Conservation (phyloP, 2,329 filamentous ascomycete genomes). For the Phyllosticta citrichinensis region DNA sequence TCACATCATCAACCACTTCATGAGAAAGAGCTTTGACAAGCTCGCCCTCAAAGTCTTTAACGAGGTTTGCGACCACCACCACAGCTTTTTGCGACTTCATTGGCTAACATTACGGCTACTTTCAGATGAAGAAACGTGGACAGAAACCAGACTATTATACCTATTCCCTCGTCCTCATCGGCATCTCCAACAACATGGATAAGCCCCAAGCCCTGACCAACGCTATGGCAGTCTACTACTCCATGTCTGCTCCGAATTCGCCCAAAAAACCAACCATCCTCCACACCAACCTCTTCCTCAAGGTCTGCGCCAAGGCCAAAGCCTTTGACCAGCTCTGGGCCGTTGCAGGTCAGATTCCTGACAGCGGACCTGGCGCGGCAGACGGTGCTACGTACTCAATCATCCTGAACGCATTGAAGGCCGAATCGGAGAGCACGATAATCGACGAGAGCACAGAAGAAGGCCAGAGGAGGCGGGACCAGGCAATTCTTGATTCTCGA, state of each 20-base stretch:
- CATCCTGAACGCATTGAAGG: slow-evolving; percentile 66
- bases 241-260: slow-evolving; percentile 54
- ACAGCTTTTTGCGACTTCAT: neutral
- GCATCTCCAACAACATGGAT: slow-evolving; percentile 54
- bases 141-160: slow-evolving; percentile 73
- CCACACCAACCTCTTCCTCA: slow-evolving; percentile 81
- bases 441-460: slow-evolving; percentile 13
- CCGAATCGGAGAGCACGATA: slow-evolving; percentile 19
- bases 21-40: slow-evolving; percentile 51
- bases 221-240: slow-evolving; percentile 67
- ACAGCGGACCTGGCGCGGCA: slow-evolving; percentile 51
- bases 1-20: slow-evolving; percentile 61
- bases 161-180: slow-evolving; percentile 73
- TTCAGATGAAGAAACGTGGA: slow-evolving; percentile 85
- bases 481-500: slow-evolving; percentile 55
- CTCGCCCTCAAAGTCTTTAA: slow-evolving; percentile 76
- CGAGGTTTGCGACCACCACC: slow-evolving; percentile 48
- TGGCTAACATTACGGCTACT: slow-evolving; percentile 11
- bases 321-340: slow-evolving; percentile 76
- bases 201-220: slow-evolving; percentile 50
- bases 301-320: slow-evolving; percentile 62
- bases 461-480: slow-evolving; percentile 21
- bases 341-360: slow-evolving; percentile 62
- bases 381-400: slow-evolving; percentile 69
- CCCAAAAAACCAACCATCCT: slow-evolving; percentile 62